Percentiles rank a stretch among this genome's conserved stretches.
Evolutionary conservation across 192 early-diverging fungal genomes (phyloP).

Genomic region (Rhizophagus clarus): DNA sequence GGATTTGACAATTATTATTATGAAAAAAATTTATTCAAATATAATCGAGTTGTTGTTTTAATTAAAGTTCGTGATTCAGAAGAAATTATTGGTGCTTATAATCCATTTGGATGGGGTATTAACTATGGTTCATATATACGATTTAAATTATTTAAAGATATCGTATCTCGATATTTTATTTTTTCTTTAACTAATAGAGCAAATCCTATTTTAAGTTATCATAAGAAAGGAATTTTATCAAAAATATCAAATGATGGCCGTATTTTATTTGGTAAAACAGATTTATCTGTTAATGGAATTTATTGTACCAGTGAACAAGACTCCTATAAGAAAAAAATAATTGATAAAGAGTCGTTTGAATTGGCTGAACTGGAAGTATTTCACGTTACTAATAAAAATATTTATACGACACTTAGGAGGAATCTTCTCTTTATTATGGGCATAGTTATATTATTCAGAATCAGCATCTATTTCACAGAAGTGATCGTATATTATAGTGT

Average conservation of each 20-base stretch:
- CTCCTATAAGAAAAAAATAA: neutral
- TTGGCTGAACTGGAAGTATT: conserved; percentile 7
- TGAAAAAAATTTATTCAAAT: too few species aligned
- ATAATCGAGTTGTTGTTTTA: too few species aligned
- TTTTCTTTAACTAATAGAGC: too few species aligned
- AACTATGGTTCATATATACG: neutral
- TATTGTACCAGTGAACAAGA: neutral
- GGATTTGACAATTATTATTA: too few species aligned
- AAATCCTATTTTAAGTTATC: neutral
- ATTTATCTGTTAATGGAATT: neutral
- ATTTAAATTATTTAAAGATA: neutral
- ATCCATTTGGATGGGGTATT: too few species aligned
- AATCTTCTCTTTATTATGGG: too few species aligned
- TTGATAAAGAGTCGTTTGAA: neutral
- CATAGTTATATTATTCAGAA: too few species aligned
- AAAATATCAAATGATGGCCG: neutral
- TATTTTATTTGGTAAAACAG: neutral
- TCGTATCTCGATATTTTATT: neutral
- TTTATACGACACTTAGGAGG: too few species aligned
- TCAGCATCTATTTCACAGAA: too few species aligned
- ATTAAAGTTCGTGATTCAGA: too few species aligned
- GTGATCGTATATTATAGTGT: too few species aligned
- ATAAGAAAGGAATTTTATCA: neutral
- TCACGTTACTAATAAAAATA: neutral
- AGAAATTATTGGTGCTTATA: too few species aligned